Evolutionary conservation across 2,329 filamentous ascomycete species (phyloP).

Genomic region (Emmonsia crescens): DNA sequence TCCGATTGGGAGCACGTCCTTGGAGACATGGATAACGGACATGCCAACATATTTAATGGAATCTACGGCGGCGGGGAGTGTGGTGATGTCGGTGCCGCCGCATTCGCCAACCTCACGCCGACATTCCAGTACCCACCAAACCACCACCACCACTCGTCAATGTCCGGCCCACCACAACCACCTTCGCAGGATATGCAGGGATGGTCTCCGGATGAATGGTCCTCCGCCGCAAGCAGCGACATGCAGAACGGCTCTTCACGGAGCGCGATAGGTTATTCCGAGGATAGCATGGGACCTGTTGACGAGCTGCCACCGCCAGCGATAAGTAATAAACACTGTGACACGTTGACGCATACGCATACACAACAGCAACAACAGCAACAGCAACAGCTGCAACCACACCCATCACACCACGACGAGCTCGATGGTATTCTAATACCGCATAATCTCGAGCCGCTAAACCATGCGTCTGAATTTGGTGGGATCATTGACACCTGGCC

Average conservation of each 20-base stretch:
- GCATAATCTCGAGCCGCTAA: neutral
- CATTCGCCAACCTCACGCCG: constrained; percentile 10
- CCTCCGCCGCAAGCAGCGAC: constrained; percentile 30
- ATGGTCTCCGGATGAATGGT: constrained; percentile 31
- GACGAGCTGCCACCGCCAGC: neutral
- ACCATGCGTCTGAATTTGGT: neutral
- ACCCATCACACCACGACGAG: neutral
- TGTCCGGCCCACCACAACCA: constrained; percentile 4
- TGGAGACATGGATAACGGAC: constrained; percentile 66
- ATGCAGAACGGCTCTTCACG: constrained; percentile 29
- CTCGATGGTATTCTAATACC: constrained; percentile 2
- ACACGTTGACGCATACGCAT: neutral
- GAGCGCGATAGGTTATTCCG: constrained; percentile 49
- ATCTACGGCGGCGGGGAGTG: constrained; percentile 37
- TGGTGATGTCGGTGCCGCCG: constrained; percentile 19
- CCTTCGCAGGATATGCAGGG: constrained; percentile 23
- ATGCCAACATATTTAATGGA: constrained; percentile 60
- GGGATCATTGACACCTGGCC: neutral
- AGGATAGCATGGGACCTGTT: constrained; percentile 47
- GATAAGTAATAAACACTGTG: neutral
- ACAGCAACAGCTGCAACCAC: neutral
- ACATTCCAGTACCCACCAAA: constrained; percentile 4
- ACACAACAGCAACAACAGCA: neutral
- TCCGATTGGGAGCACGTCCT: constrained; percentile 76
- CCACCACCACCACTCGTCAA: neutral